Evolutionary conservation across 176 grass and related monocot species (phyloP).

Genomic region (Ampelocalamus luodianensis): DNA sequence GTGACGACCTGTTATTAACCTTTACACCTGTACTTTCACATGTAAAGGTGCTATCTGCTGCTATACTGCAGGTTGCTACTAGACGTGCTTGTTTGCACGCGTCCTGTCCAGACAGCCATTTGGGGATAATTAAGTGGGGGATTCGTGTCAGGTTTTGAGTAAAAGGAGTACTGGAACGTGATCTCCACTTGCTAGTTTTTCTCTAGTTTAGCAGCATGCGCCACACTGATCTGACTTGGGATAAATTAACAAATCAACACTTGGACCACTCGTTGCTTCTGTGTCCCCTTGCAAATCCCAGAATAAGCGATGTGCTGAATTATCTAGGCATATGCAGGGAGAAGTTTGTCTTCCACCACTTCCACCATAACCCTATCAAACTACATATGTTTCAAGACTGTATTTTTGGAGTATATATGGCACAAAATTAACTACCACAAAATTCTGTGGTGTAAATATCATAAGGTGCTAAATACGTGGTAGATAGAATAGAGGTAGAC

Average conservation of each 20-base stretch:
- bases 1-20: neutral
- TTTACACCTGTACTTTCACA: neutral
- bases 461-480: neutral
- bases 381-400: neutral
- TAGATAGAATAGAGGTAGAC: neutral
- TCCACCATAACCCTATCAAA: neutral
- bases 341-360: neutral
- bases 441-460: neutral
- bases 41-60: neutral
- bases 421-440: neutral
- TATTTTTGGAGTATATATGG: neutral
- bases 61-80: neutral
- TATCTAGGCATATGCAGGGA: neutral
- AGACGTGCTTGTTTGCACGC: neutral
- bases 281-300: neutral
- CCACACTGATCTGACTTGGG: neutral
- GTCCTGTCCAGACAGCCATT: neutral
- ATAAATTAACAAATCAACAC: neutral
- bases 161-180: neutral
- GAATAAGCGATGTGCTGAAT: neutral
- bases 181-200: conserved; percentile 23
- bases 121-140: neutral
- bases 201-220: neutral
- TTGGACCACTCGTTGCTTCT: conserved; percentile 7
- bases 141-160: conserved; percentile 11